Evolutionary conservation across 352 stramenopile species (phyloP).

Genomic region (Thraustochytrium striatum): DNA sequence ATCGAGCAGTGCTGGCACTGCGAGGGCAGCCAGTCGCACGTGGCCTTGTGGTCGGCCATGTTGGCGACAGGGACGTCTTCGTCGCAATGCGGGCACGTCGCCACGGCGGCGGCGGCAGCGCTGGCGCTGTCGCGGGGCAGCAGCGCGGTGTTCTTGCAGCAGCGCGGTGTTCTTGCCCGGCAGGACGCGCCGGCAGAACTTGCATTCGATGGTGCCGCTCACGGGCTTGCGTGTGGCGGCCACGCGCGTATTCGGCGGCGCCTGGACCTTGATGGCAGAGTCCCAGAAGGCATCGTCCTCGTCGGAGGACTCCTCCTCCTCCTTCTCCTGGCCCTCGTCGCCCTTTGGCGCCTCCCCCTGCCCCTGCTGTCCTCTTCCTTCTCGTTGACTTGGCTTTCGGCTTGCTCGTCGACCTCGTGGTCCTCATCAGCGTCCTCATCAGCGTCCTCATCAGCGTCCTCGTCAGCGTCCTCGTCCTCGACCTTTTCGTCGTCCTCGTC

Average conservation of each 20-base stretch:
- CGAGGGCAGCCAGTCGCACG: conserved; percentile 31
- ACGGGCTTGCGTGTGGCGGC: conserved; percentile 18
- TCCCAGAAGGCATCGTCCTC: not conserved
- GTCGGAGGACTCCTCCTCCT: not conserved
- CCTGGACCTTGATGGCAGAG: not conserved
- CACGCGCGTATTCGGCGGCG: no score
- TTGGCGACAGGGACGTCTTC: not conserved
- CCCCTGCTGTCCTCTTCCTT: not conserved
- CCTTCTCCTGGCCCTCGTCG: not conserved
- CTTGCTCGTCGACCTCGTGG: not conserved
- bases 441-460: no score
- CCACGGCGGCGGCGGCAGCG: no score
- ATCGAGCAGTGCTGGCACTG: conserved; percentile 32
- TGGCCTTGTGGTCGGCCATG: not conserved
- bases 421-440: conserved; percentile 85
- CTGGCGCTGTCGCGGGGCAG: no score
- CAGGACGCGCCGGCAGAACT: conserved; percentile 29
- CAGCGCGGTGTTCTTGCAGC: conserved; percentile 38
- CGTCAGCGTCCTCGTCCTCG: no score
- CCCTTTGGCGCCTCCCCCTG: not conserved
- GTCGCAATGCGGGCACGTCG: conserved; percentile 30
- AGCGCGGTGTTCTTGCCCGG: conserved; percentile 33
- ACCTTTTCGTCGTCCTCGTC: no score
- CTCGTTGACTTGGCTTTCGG: not conserved
- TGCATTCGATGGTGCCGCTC: conserved; percentile 2